Conservation (phyloP, 495 filamentous ascomycete species). For the Penicillium ochrochloron region DNA sequence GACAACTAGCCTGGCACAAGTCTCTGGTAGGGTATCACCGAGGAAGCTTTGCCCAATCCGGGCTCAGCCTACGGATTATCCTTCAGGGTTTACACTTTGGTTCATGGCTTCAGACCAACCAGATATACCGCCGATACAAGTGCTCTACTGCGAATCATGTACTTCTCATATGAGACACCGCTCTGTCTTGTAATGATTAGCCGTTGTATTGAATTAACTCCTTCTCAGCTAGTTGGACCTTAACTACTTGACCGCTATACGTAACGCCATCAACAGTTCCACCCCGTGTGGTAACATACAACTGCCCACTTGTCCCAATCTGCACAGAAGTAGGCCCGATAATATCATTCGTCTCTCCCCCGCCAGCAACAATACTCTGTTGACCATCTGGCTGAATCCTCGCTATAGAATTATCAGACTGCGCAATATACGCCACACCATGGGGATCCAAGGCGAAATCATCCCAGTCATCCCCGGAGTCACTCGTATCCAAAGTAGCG, state of each 20-base stretch:
- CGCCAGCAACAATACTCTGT: constrained; percentile 32
- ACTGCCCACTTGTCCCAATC: constrained; percentile 25
- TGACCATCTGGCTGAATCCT: constrained; percentile 29
- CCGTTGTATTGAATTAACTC: background rate
- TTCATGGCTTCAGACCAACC: too few relatives aligned
- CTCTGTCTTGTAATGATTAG: too few relatives aligned
- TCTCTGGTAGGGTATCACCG: too few relatives aligned
- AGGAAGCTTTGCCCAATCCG: too few relatives aligned
- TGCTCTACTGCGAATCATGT: too few relatives aligned
- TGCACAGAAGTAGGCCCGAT: constrained; percentile 35
- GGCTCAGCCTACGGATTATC: too few relatives aligned
- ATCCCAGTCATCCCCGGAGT: constrained; percentile 30
- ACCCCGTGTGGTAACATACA: constrained; percentile 27
- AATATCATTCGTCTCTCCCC: constrained; percentile 19
- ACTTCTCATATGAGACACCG: too few relatives aligned
- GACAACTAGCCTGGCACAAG: too few relatives aligned
- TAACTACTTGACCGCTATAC: constrained; percentile 26
- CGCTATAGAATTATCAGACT: constrained; percentile 29
- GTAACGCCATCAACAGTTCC: constrained; percentile 11
- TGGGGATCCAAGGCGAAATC: constrained; percentile 39
- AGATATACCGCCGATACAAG: too few relatives aligned
- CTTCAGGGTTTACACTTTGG: too few relatives aligned
- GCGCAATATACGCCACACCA: constrained; percentile 36
- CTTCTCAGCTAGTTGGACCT: constrained; percentile 8
- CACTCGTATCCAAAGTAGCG: constrained; percentile 15